These are phyloP conservation scores for Emericellopsis atlantica DNA, from an alignment of 2,329 filamentous ascomycete genomes.

Conservation along the genomic window DNA sequence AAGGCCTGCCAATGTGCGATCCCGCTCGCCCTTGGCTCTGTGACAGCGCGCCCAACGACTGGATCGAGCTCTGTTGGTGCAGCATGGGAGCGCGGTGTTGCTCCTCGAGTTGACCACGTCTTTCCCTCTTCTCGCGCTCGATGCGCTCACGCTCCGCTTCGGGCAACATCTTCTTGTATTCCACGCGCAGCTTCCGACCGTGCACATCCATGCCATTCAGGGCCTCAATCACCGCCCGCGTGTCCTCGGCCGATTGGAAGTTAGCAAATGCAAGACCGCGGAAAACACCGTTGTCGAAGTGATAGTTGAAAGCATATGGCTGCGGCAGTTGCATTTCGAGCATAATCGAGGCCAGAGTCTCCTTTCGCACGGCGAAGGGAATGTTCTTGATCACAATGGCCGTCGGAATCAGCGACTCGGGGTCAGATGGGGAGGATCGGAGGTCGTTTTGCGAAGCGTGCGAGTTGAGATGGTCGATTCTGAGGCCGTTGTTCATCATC, in stretches of 20 bases:
- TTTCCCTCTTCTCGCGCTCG: constrained; percentile 91
- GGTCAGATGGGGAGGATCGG: constrained; percentile 31
- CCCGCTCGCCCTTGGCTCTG: constrained; percentile 41
- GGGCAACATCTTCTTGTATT: constrained; percentile 99
- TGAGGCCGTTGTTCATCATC: constrained; percentile 26
- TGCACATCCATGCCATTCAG: constrained; percentile 96
- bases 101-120: constrained; percentile 90
- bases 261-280: constrained; percentile 94
- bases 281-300: constrained; percentile 97
- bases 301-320: constrained; percentile 98
- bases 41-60: constrained; percentile 57
- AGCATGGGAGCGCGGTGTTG: constrained; percentile 74
- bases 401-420: constrained; percentile 90
- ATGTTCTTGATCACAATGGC: constrained; percentile 99
- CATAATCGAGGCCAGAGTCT: constrained; percentile 88
- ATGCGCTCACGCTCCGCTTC: constrained; percentile 90
- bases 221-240: constrained; percentile 77
- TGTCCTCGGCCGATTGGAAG: constrained; percentile 92
- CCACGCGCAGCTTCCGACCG: constrained; percentile 84
- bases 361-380: constrained; percentile 95
- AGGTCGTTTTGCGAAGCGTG: constrained; percentile 25
- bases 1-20: constrained; percentile 30
- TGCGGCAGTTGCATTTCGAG: constrained; percentile 85
- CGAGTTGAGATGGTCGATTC: constrained; percentile 26
- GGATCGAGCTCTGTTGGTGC: constrained; percentile 77